These are phyloP conservation scores for Eucalyptus virginea DNA, from an alignment of 345 rosid genomes.

Conservation along the genomic window DNA sequence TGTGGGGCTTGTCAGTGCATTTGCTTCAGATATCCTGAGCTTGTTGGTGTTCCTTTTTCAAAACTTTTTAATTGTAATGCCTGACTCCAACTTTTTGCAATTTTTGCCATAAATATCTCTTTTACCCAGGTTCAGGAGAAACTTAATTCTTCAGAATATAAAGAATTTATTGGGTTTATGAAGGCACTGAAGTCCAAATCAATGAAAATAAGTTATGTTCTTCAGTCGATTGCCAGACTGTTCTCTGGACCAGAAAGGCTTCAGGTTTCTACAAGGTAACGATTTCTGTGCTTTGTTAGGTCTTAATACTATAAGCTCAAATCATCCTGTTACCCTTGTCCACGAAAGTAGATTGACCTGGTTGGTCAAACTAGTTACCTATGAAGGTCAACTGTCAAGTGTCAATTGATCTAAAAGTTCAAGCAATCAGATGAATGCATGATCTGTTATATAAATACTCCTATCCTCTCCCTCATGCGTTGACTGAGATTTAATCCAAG, in stretches of 20 bases:
- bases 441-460: background rate
- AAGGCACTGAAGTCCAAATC: constrained; percentile 81
- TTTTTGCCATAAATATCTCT: background rate
- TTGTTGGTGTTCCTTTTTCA: background rate
- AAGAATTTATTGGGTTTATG: constrained; percentile 73
- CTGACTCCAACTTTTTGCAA: background rate
- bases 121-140: constrained; percentile 53
- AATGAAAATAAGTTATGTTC: constrained; percentile 38
- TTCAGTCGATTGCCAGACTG: constrained; percentile 51
- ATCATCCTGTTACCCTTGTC: background rate
- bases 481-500: background rate
- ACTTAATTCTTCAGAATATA: constrained; percentile 66
- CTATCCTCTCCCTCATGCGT: background rate
- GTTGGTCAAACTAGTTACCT: background rate
- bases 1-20: background rate
- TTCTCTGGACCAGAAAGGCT: constrained; percentile 57
- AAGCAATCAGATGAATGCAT: background rate
- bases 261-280: constrained; percentile 66
- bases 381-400: background rate
- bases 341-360: background rate
- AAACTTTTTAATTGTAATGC: background rate
- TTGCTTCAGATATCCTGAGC: background rate
- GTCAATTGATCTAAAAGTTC: background rate
- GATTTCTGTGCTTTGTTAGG: background rate
- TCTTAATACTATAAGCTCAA: background rate